Conservation (phyloP, 331 rosid genomes). For the Malus hybrid region DNA sequence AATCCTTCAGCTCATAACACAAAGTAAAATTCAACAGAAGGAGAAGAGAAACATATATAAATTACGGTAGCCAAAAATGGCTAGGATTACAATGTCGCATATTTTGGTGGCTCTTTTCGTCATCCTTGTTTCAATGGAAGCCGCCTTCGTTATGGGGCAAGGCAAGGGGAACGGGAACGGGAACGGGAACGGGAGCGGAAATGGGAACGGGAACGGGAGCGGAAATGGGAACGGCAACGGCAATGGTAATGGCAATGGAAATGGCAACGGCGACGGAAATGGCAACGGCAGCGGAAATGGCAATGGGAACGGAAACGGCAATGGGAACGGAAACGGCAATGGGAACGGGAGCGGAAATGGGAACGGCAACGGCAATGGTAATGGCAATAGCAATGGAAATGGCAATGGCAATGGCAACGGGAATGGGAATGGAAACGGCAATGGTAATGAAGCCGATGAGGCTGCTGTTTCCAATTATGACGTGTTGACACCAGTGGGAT, state of each 20-base stretch:
- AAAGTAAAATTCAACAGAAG: background rate
- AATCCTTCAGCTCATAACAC: background rate
- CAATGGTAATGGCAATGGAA: background rate
- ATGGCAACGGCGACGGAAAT: too few species aligned
- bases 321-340: background rate
- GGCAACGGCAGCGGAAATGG: too few species aligned
- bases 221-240: background rate
- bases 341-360: background rate
- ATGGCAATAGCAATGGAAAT: background rate
- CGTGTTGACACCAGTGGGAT: conserved; percentile 7
- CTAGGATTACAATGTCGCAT: background rate
- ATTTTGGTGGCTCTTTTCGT: background rate
- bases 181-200: background rate
- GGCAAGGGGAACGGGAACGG: conserved; percentile 23
- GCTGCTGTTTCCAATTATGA: conserved; percentile 22
- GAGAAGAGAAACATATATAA: background rate
- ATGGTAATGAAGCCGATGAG: background rate
- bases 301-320: background rate
- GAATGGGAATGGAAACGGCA: background rate
- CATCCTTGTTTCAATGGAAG: background rate
- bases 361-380: background rate
- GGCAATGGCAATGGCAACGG: too few species aligned
- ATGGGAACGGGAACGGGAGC: background rate
- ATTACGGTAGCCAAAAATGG: background rate
- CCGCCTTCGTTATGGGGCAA: background rate